A percentile compares a stretch with the other conserved stretches of the same genome.
Conservation (phyloP, 495 filamentous ascomycete species). For the Arthonia radiata region DNA sequence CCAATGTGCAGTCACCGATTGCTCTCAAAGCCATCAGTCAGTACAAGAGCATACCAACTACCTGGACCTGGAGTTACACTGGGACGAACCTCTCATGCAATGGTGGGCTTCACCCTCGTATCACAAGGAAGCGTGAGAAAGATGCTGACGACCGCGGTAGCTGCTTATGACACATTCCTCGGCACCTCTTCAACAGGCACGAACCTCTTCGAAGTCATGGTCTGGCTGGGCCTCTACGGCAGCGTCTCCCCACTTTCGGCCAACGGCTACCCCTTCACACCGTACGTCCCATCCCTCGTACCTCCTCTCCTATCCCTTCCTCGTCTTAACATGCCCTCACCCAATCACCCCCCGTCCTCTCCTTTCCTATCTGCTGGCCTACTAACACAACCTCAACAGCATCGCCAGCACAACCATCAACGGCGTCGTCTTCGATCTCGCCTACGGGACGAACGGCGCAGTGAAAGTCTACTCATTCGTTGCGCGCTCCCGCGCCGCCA, state of each 20-base stretch:
- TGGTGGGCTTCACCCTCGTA: conserved; percentile 1
- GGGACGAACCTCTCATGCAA: conserved; percentile 3
- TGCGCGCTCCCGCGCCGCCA: conserved; percentile 3
- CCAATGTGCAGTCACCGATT: conserved; percentile 3
- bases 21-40: conserved; percentile 2
- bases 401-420: conserved; percentile 2
- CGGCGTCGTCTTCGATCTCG: conserved; percentile 3
- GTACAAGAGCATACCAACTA: conserved; percentile 4
- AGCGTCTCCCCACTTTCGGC: conserved; percentile 4
- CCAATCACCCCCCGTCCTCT: no score
- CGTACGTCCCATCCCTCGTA: no score
- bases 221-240: no score
- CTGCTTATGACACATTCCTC: conserved; percentile 3
- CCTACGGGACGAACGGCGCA: conserved; percentile 3
- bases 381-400: no score
- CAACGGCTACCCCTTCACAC: conserved; percentile 5
- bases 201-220: no score
- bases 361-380: no score
- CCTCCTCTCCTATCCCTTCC: no score
- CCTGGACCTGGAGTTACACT: conserved; percentile 4
- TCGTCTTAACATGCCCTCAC: no score
- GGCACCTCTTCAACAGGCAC: conserved; percentile 1
- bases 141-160: background rate
- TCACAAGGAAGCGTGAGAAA: background rate
- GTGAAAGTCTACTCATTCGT: conserved; percentile 5